phyloP scores from a whole-genome alignment of 306 rosid genomes.

The Pyrus pyrifolia region DNA sequence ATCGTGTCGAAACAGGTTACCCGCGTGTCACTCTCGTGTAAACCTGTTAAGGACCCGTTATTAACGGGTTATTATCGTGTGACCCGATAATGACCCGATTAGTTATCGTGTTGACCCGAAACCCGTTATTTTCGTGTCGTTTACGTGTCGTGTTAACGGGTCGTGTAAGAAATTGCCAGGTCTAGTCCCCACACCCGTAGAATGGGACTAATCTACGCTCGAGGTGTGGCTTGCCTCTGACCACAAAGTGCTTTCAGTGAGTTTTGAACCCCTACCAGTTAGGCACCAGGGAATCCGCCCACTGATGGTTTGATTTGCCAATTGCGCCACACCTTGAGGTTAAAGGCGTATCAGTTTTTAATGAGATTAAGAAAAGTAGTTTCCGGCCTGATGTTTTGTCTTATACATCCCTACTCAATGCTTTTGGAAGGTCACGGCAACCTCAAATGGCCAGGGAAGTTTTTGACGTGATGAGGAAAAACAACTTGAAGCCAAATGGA shows the following conservation, averaged over 20 bases:
- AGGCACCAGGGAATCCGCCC: background rate
- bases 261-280: background rate
- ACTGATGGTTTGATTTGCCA: background rate
- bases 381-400: slow-evolving; percentile 75
- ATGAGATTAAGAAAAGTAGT: slow-evolving; percentile 60
- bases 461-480: slow-evolving; percentile 59
- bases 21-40: no score
- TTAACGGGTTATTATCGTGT: no score
- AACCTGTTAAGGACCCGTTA: no score
- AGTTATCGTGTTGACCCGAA: no score
- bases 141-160: no score
- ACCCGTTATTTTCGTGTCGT: no score
- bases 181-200: no score
- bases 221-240: background rate
- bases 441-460: slow-evolving; percentile 65
- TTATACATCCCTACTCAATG: slow-evolving; percentile 77
- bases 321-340: background rate
- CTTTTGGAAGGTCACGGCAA: slow-evolving; percentile 79
- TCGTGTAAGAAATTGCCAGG: no score
- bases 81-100: no score
- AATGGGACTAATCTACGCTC: background rate
- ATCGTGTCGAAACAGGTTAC: no score
- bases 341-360: slow-evolving; percentile 32
- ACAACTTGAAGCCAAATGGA: slow-evolving; percentile 70
- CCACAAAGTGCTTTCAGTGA: no score